phyloP scores from a whole-genome alignment of 1,139 yeast genomes.

The Blastobotrys illinoisensis region DNA sequence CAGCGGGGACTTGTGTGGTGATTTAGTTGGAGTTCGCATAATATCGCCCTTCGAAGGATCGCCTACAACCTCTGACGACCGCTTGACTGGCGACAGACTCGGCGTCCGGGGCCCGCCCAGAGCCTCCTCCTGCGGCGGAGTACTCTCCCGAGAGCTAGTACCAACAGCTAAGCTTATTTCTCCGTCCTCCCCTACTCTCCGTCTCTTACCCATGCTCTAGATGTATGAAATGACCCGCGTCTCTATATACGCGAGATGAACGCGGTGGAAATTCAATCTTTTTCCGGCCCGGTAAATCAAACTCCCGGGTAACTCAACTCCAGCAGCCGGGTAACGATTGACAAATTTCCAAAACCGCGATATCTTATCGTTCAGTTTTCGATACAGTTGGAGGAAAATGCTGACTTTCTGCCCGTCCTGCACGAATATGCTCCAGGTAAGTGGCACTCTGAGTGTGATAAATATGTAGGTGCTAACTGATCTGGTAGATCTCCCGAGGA shows the following conservation, averaged over 20 bases:
- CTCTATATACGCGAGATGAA: neutral
- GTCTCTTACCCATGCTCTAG: neutral
- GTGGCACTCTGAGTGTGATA: too few species aligned
- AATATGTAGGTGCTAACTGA: constrained; percentile 4
- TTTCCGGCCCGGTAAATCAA: neutral
- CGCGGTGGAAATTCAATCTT: neutral
- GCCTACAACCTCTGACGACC: neutral
- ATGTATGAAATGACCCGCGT: neutral
- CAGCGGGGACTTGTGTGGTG: neutral
- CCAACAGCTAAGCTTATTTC: neutral
- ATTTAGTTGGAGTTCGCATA: neutral
- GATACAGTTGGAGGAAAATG: constrained; percentile 41
- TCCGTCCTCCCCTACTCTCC: neutral
- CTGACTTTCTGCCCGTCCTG: constrained; percentile 92
- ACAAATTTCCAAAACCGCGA: neutral
- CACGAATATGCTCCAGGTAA: constrained; percentile 72
- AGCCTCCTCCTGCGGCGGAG: neutral
- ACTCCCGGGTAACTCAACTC: neutral
- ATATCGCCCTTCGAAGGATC: neutral
- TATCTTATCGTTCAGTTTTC: neutral
- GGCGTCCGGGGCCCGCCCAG: neutral
- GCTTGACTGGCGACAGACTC: neutral
- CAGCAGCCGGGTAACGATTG: neutral
- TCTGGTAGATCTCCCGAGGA: constrained; percentile 19
- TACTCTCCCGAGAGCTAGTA: neutral